These are phyloP conservation scores for Colletotrichum caudatum DNA, from an alignment of 2,329 filamentous ascomycete species.

Conservation along the genomic window DNA sequence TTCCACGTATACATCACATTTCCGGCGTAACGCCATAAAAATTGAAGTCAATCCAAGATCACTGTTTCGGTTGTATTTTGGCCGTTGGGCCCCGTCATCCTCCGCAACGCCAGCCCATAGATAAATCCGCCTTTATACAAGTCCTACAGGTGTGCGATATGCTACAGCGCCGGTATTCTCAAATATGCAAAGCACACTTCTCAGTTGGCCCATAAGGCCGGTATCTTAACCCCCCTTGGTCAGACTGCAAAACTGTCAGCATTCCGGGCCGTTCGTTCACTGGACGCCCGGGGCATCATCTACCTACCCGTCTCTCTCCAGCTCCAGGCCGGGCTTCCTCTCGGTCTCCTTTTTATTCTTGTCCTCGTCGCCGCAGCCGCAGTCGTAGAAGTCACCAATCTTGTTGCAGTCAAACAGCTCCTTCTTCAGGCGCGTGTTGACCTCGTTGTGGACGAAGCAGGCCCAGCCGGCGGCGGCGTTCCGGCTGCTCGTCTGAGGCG, in stretches of 20 bases:
- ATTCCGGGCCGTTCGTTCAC: neutral
- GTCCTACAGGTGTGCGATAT: conserved; percentile 1
- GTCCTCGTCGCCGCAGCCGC: conserved; percentile 75
- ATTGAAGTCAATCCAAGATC: neutral
- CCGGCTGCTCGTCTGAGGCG: conserved; percentile 73
- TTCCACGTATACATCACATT: neutral
- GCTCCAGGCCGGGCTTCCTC: conserved; percentile 39
- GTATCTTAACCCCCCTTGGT: conserved; percentile 19
- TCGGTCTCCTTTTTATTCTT: conserved; percentile 54
- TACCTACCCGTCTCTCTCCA: conserved; percentile 33
- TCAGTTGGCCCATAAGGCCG: neutral
- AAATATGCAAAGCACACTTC: neutral
- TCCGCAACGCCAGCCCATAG: conserved; percentile 2
- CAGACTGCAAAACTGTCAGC: conserved; percentile 29
- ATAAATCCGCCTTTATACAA: neutral
- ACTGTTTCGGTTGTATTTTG: neutral
- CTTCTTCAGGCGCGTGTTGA: conserved; percentile 74
- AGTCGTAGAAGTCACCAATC: conserved; percentile 79
- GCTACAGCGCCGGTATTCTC: neutral
- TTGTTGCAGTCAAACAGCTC: conserved; percentile 73
- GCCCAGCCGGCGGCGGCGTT: conserved; percentile 76
- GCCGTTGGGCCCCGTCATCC: neutral
- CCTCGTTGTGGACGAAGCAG: conserved; percentile 75
- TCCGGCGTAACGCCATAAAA: neutral
- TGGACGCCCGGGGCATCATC: too few relatives aligned